Conservation (phyloP, 2,329 filamentous ascomycete genomes). For the Allantophomopsis cytisporea region DNA sequence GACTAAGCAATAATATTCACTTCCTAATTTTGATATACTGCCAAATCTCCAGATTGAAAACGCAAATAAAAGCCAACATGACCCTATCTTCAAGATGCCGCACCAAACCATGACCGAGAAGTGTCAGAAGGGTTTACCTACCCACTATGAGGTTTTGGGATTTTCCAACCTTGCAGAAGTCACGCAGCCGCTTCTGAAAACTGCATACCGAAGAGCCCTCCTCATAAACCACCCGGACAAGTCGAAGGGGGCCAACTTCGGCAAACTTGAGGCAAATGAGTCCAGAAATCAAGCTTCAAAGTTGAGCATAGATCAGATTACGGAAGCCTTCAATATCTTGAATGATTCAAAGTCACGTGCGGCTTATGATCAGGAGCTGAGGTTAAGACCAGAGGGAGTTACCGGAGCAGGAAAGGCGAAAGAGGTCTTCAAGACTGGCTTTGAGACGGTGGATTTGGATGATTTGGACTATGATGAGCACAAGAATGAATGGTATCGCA, state of each 20-base stretch:
- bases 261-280: conserved; percentile 1
- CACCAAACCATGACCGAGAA: neutral
- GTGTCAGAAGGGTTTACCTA: conserved; percentile 16
- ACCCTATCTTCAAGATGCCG: neutral
- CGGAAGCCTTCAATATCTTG: conserved; percentile 41
- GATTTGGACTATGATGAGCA: conserved; percentile 41
- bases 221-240: conserved; percentile 56
- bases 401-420: conserved; percentile 7
- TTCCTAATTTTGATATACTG: no score
- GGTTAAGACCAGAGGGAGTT: conserved; percentile 10
- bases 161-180: conserved; percentile 6
- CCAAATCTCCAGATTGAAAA: no score
- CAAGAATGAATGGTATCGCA: conserved; percentile 35
- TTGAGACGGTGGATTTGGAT: conserved; percentile 52
- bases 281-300: neutral
- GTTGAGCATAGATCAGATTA: conserved; percentile 38
- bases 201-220: conserved; percentile 50
- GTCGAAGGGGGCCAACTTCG: conserved; percentile 9
- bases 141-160: conserved; percentile 47
- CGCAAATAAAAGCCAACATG: no score
- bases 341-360: conserved; percentile 32
- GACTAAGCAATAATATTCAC: neutral
- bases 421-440: conserved; percentile 36
- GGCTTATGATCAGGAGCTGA: conserved; percentile 35
- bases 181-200: conserved; percentile 36